Evolutionary conservation across 768 basidiomycete genomes (phyloP), one percentile per base, ranked within the genome.

Genomic region (Suillus weaverae): DNA sequence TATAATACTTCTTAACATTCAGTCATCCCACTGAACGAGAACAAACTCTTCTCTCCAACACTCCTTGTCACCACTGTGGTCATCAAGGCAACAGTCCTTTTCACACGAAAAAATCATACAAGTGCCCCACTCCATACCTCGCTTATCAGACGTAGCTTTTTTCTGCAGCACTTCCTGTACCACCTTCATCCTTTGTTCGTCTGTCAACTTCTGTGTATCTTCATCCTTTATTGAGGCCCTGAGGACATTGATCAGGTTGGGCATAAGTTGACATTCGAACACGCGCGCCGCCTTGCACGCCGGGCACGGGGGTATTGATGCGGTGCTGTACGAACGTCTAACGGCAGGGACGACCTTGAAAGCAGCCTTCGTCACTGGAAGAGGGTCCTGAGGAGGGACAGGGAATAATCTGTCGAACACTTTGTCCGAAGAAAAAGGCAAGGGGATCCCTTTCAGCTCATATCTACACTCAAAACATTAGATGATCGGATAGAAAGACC

Each of bases 231-330:
- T 50, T 44, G 69, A 73, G 67, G 73, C 72, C 60, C 82, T 79
- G 16, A 97, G 80, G 16, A 93, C 78, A 60, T 92, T 92, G 74
- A 98, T 95, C 61, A 98, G 79, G 72, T 95, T 94, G 2, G 97
- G 97, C 88, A 96, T 97, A 61, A 98, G 81, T 75, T 99, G 97
- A 70, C 91, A 91, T 74, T 99, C 97, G 74, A 97, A 99, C 26
- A 89, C 84, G 18, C 94, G 85, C 51, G 78, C 79, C 3, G 85
- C 81, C 43, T 81, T 78, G 78, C 97, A 99, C 16, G 77, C 71
- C 2, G 87, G 81, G 73, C 97, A 99, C 0, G 76, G 66, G 0
- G 90, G 86, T 36, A 95, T 78, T 9, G 81, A 75, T 0, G 80
- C 70, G 5, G 86, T 77, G 53, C 81, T 76, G 76, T 89, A 97